Percentiles rank a stretch among this genome's conserved stretches.
Evolutionary conservation across 2,329 filamentous ascomycete genomes (phyloP).

Genomic region (Calonectria leucothoes): DNA sequence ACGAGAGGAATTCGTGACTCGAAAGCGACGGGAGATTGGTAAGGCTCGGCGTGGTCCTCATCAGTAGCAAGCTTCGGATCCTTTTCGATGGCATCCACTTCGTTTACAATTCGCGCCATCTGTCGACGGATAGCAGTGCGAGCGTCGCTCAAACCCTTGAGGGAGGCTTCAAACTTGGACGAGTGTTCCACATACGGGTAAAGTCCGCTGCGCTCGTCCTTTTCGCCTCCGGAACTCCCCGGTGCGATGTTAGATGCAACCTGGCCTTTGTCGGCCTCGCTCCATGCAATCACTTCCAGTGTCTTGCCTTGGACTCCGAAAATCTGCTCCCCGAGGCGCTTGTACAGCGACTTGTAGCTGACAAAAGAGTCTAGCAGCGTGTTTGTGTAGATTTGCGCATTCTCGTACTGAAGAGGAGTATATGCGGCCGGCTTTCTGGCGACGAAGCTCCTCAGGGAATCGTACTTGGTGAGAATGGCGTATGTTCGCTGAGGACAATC

Average conservation of each 20-base stretch:
- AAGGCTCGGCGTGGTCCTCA: not conserved
- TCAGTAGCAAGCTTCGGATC: not conserved
- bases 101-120: not conserved
- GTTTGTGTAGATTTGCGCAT: constrained; percentile 1
- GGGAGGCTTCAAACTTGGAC: not conserved
- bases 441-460: not conserved
- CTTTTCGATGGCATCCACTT: not conserved
- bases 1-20: not conserved
- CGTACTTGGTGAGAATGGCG: not conserved
- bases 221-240: not conserved
- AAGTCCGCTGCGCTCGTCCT: not conserved
- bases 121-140: not conserved
- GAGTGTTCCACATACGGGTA: not conserved
- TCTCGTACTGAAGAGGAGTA: not conserved
- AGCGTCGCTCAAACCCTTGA: not conserved
- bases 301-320: not conserved
- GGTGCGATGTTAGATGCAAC: not conserved
- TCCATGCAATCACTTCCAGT: not conserved
- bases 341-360: not conserved
- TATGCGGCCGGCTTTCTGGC: not conserved
- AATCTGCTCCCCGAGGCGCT: not conserved
- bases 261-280: not conserved
- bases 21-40: not conserved
- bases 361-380: not conserved
- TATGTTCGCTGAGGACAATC: not conserved